Evolutionary conservation across 352 stramenopile species (phyloP).

Genomic region (Globisporangium nodosum): DNA sequence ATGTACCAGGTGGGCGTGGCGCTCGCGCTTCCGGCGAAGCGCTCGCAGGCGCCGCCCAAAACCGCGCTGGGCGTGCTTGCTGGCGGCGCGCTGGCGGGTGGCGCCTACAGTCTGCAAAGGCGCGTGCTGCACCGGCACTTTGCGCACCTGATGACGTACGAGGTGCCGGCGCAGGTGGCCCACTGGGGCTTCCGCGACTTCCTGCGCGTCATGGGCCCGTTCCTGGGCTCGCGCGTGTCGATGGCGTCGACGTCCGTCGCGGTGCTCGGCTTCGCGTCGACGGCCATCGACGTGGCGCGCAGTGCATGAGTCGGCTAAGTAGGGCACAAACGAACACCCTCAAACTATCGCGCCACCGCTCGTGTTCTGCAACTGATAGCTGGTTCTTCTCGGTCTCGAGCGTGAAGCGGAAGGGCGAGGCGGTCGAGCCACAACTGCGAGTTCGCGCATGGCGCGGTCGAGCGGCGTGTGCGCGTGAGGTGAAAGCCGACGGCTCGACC

Average conservation of each 20-base stretch:
- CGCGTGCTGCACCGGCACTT: slow-evolving; percentile 52
- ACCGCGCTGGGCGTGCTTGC: slow-evolving; percentile 29
- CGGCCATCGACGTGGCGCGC: slow-evolving; percentile 39
- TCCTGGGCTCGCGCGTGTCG: slow-evolving; percentile 46
- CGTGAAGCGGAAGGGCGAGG: too few species aligned
- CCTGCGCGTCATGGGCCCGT: slow-evolving; percentile 47
- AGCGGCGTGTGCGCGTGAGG: too few species aligned
- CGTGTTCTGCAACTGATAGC: too few species aligned
- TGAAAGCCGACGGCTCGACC: too few species aligned
- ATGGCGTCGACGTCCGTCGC: slow-evolving; percentile 69
- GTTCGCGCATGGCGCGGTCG: too few species aligned
- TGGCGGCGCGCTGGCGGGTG: slow-evolving; percentile 26
- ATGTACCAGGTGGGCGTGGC: slow-evolving; percentile 63
- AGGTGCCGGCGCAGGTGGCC: slow-evolving; percentile 62
- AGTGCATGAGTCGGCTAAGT: not conserved
- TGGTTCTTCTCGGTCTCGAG: too few species aligned
- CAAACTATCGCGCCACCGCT: too few species aligned
- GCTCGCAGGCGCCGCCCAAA: slow-evolving; percentile 29
- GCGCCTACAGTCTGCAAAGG: slow-evolving; percentile 46
- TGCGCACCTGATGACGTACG: slow-evolving; percentile 59
- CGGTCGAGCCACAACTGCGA: too few species aligned
- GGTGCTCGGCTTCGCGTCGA: slow-evolving; percentile 63
- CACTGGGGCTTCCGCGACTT: slow-evolving; percentile 70
- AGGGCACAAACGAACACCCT: not conserved
- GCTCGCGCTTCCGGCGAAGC: slow-evolving; percentile 32